These are phyloP conservation scores for Dryas integrifolia DNA, from an alignment of 331 rosid genomes.

Conservation along the genomic window DNA sequence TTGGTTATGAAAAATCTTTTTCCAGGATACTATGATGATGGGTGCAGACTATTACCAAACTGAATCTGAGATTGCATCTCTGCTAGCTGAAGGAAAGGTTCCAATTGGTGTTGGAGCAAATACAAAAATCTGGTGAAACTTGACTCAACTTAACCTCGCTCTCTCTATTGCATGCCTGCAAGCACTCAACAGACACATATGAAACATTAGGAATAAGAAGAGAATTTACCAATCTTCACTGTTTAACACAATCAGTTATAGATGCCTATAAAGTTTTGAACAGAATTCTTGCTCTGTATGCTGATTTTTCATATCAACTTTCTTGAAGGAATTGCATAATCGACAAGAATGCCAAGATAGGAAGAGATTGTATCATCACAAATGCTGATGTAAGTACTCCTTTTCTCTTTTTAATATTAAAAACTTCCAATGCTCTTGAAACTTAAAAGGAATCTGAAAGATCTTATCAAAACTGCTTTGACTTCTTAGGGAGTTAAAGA, in stretches of 20 bases:
- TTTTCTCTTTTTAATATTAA: not conserved
- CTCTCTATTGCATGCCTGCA: not conserved
- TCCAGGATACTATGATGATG: constrained; percentile 99
- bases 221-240: not conserved
- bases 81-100: constrained; percentile 76
- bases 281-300: not conserved
- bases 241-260: not conserved
- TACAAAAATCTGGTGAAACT: constrained; percentile 77
- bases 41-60: constrained; percentile 99
- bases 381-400: constrained; percentile 64
- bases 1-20: constrained; percentile 20
- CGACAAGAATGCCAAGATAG: constrained; percentile 96
- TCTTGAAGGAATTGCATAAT: constrained; percentile 79
- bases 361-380: constrained; percentile 68
- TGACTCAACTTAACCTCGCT: not conserved
- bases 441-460: not conserved
- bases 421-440: not conserved
- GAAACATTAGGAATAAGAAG: not conserved
- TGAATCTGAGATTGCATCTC: constrained; percentile 77
- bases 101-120: constrained; percentile 94
- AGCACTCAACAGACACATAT: not conserved
- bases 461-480: constrained; percentile 13
- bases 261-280: not conserved
- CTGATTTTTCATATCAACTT: constrained; percentile 9
- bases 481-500: constrained; percentile 77